phyloP scores from a whole-genome alignment of 202 grass and related monocot species.

The Schoenoplectus tabernaemontani region DNA sequence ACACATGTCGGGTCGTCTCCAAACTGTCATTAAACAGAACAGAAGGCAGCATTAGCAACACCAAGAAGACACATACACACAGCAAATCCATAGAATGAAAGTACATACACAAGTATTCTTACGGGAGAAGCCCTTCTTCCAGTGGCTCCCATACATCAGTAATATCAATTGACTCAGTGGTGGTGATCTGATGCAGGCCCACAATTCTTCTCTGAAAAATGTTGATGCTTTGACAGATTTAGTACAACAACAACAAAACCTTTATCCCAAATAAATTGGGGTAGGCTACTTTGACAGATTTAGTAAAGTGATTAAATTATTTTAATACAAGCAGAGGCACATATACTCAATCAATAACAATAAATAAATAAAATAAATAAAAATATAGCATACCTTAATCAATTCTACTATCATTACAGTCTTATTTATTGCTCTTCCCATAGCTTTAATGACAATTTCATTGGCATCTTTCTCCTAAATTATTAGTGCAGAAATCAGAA shows the following conservation, averaged over 20 bases:
- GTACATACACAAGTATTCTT: slow-evolving; percentile 22
- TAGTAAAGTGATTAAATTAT: slow-evolving; percentile 4
- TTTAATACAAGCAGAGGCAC: slow-evolving; percentile 4
- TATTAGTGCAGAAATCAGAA: not conserved
- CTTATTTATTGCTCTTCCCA: slow-evolving; percentile 88
- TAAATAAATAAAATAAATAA: slow-evolving; percentile 5
- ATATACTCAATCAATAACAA: not conserved
- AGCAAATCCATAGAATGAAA: slow-evolving; percentile 1
- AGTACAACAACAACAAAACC: no score
- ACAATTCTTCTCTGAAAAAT: slow-evolving; percentile 66
- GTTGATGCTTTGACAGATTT: not conserved
- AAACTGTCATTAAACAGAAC: slow-evolving; percentile 33
- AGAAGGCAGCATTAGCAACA: not conserved
- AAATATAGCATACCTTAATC: slow-evolving; percentile 49
- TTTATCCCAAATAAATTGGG: no score
- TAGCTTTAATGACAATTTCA: slow-evolving; percentile 84
- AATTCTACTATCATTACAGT: slow-evolving; percentile 77
- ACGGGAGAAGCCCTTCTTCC: slow-evolving; percentile 96
- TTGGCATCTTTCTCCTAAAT: slow-evolving; percentile 63
- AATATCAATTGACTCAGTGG: slow-evolving; percentile 71
- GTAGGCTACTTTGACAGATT: no score
- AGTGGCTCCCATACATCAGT: slow-evolving; percentile 94
- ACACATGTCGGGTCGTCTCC: slow-evolving; percentile 76
- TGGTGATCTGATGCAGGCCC: slow-evolving; percentile 72
- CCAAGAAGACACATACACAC: not conserved